phyloP scores from a whole-genome alignment of 2,329 filamentous ascomycete genomes.

The Ophiocordyceps camponoti-saundersi region DNA sequence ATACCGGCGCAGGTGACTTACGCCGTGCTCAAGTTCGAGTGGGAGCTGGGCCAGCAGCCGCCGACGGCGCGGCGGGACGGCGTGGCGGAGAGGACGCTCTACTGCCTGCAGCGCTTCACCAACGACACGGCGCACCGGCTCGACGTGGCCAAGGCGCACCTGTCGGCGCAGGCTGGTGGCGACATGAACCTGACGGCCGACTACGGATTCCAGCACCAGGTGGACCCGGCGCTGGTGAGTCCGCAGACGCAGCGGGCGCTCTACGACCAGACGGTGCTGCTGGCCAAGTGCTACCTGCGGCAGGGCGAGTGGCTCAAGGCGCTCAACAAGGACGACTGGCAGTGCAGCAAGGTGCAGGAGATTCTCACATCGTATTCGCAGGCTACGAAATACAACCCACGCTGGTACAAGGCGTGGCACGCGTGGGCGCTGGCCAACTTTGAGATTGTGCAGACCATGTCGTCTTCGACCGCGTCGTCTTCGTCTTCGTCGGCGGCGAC shows the following conservation, averaged over 20 bases:
- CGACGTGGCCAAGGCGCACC: conserved; percentile 34
- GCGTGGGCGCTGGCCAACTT: conserved; percentile 98
- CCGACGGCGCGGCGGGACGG: conserved; percentile 21
- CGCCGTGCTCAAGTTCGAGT: conserved; percentile 93
- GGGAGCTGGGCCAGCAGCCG: conserved; percentile 62
- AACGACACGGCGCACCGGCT: conserved; percentile 37
- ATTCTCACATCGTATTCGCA: conserved; percentile 82
- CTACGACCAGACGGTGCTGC: conserved; percentile 48
- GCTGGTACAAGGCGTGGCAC: conserved; percentile 99
- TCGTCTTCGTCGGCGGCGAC: background rate
- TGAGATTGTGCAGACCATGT: conserved; percentile 79
- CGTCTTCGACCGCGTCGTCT: conserved; percentile 20
- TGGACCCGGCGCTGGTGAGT: conserved; percentile 26
- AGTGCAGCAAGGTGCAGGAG: conserved; percentile 68
- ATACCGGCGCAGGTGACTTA: conserved; percentile 72
- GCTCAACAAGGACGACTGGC: conserved; percentile 77
- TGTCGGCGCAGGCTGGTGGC: conserved; percentile 26
- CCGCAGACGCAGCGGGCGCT: conserved; percentile 34
- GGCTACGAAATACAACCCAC: conserved; percentile 83
- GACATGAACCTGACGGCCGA: conserved; percentile 27
- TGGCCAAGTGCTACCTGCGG: conserved; percentile 90
- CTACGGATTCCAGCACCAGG: conserved; percentile 30
- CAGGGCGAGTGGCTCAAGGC: conserved; percentile 92
- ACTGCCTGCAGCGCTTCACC: conserved; percentile 44
- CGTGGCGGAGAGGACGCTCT: conserved; percentile 36